Evolutionary conservation across 805 yeast species (phyloP).

Genomic region (Pichia ethanolica): DNA sequence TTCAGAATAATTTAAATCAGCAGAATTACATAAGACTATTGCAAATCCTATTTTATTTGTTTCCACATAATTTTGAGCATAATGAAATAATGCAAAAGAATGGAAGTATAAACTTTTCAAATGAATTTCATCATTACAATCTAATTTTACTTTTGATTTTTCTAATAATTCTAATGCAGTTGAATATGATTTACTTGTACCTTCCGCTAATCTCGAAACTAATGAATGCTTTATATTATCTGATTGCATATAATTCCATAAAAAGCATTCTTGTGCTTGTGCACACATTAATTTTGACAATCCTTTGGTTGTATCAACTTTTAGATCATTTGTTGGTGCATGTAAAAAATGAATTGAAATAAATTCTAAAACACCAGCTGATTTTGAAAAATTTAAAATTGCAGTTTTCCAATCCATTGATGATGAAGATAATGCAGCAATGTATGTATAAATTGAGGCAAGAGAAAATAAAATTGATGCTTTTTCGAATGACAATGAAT

Average conservation of each 20-base stretch:
- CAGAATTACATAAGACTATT: conserved; percentile 52
- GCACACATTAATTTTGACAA: conserved; percentile 64
- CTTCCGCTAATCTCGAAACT: conserved; percentile 65
- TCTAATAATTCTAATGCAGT: conserved; percentile 41
- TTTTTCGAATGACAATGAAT: conserved; percentile 81
- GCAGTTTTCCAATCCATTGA: conserved; percentile 48
- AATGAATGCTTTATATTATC: conserved; percentile 51
- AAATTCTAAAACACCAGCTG: conserved; percentile 71
- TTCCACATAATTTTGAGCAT: conserved; percentile 48
- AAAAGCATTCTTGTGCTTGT: conserved; percentile 83
- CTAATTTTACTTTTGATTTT: conserved; percentile 22
- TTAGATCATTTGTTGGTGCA: conserved; percentile 77
- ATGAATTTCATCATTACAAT: conserved; percentile 46
- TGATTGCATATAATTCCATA: conserved; percentile 48
- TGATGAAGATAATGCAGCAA: conserved; percentile 28
- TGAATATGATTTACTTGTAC: conserved; percentile 50
- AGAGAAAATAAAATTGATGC: conserved; percentile 77
- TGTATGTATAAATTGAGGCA: conserved; percentile 54
- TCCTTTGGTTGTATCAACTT: conserved; percentile 59
- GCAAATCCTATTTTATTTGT: conserved; percentile 66
- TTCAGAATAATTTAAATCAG: not conserved
- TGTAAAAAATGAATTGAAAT: conserved; percentile 77
- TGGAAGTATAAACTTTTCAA: conserved; percentile 50
- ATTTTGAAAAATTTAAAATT: conserved; percentile 55
- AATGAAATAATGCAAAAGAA: conserved; percentile 53